Evolutionary conservation across 768 basidiomycete species (phyloP).

Genomic region (Mycena venus): DNA sequence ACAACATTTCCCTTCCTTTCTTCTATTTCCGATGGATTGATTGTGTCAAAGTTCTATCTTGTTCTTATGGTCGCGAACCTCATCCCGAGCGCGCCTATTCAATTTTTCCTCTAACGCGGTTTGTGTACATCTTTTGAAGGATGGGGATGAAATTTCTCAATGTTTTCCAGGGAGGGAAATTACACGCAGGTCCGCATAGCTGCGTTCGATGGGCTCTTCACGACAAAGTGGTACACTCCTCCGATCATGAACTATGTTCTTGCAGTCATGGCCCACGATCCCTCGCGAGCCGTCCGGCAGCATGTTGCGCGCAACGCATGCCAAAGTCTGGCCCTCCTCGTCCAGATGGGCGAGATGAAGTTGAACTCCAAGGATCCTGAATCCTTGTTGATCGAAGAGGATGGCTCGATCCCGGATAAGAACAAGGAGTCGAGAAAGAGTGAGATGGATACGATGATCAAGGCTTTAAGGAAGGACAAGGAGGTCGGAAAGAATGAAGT

Average conservation of each 20-base stretch:
- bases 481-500: constrained; percentile 87
- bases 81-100: constrained; percentile 79
- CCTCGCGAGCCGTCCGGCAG: constrained; percentile 84
- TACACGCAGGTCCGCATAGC: constrained; percentile 91
- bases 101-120: constrained; percentile 93
- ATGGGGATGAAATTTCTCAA: constrained; percentile 22
- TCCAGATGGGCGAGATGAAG: constrained; percentile 93
- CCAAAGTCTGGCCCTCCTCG: constrained; percentile 87
- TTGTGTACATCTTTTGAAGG: constrained; percentile 42
- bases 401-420: constrained; percentile 79
- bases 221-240: constrained; percentile 89
- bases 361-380: constrained; percentile 79
- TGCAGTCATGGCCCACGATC: constrained; percentile 87
- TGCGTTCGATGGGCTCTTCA: constrained; percentile 94
- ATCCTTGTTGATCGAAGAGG: constrained; percentile 87
- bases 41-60: constrained; percentile 75
- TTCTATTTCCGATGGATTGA: constrained; percentile 8
- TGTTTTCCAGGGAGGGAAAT: constrained; percentile 85
- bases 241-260: constrained; percentile 90
- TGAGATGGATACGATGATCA: constrained; percentile 88
- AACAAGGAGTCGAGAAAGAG: constrained; percentile 84
- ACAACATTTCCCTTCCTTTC: neutral
- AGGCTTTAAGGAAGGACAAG: constrained; percentile 87
- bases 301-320: constrained; percentile 90
- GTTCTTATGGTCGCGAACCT: constrained; percentile 82